Base-by-base conservation (phyloP, 805 yeast species). In the Zygosaccharomyces bisporus region DNA sequence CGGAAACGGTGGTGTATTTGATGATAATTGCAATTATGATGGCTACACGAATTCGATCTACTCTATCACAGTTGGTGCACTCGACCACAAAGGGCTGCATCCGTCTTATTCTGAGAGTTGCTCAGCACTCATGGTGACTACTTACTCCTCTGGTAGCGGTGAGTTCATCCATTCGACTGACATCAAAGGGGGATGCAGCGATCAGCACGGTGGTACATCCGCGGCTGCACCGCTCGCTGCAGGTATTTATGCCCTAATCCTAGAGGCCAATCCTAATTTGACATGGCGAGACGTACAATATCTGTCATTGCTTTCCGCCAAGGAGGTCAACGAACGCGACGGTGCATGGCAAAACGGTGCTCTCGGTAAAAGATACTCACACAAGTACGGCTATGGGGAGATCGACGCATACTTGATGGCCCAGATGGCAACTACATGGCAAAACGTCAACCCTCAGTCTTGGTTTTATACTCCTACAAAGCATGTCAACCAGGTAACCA, bases 221-320 rank as follows among this genome's bases (percentile, higher is more conserved):
- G 99, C 99, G 0, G 97, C 99, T 12, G 99, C 99, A 0, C 99
- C 99, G 0, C 73, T 93, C 45, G 98, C 97, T 0, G 97, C 98
- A 0, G 99, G 98, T n/a, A 75, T 93, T 1, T 88, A 86, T 61
- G 78, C 97, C 0, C 70, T 93, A 41, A 86, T 86, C 2, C 70
- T 93, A 40, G 81, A 83, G 54, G 89, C 83, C 3, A 85, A 95
- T 52, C 95, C 96, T 1, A 75, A 82, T 4, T 74, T 93, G 44
- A 86, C 96, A 0, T 93, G 99, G 99, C 77, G 99, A 61, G 99
- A 93, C 61, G 74, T 90, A 44, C 99, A 93, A 67, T 87, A 90
- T 57, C 71, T 93, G 16, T 77, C 86, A 2, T 80, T 91, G 12
- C 66, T 80, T 40, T 75, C 86, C 19, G 81, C 96, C 0, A 76